Evolutionary conservation across 306 rosid species (phyloP).

Genomic region (Lablab purpureus): DNA sequence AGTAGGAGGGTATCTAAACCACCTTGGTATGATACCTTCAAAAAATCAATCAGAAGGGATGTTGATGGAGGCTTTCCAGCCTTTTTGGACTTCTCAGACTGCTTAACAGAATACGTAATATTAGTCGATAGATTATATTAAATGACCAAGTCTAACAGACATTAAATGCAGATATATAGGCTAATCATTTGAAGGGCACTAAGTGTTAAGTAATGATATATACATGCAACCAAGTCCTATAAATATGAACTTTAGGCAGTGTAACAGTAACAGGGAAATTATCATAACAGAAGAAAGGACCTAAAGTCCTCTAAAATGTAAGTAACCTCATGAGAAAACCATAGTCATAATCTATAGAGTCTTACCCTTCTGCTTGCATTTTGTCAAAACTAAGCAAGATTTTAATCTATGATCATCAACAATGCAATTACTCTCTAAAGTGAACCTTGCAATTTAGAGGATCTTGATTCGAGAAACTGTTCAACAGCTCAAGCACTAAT

Average conservation of each 20-base stretch:
- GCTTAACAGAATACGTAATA: constrained; percentile 42
- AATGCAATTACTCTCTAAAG: no score
- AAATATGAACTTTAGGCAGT: neutral
- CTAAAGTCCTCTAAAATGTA: neutral
- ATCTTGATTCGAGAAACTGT: no score
- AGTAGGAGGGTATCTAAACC: constrained; percentile 76
- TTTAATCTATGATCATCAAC: neutral
- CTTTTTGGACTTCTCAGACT: constrained; percentile 89
- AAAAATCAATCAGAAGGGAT: constrained; percentile 69
- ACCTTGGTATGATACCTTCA: constrained; percentile 72
- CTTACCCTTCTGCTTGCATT: neutral
- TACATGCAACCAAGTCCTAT: constrained; percentile 39
- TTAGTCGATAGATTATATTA: constrained; percentile 6
- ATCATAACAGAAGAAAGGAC: neutral
- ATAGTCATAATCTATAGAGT: neutral
- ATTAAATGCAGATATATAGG: constrained; percentile 22
- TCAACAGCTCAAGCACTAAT: no score
- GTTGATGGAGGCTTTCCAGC: constrained; percentile 84
- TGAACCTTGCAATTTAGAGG: no score
- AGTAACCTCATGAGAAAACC: neutral
- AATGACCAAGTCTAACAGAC: constrained; percentile 4
- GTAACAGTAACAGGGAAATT: neutral
- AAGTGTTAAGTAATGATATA: constrained; percentile 21
- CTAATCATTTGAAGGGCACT: constrained; percentile 33
- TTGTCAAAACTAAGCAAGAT: constrained; percentile 2